A percentile compares a stretch with the other conserved stretches of the same genome.
phyloP scores from a whole-genome alignment of 1,139 yeast species.

The Hansenula sp. region DNA sequence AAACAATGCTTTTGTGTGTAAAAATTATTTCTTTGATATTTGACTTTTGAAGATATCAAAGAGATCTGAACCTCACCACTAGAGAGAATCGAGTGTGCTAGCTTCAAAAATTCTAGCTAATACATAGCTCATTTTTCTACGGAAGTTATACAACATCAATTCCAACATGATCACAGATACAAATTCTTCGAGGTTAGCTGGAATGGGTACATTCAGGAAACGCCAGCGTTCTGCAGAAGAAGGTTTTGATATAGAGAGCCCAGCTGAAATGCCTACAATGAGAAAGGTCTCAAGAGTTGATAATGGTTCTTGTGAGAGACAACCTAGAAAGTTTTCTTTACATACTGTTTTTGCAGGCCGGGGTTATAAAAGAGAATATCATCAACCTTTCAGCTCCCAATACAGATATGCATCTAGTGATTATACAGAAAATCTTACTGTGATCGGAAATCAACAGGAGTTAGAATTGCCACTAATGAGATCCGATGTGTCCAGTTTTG shows the following conservation, averaged over 20 bases:
- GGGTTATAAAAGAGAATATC: not conserved
- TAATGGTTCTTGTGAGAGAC: not conserved
- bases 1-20: no score
- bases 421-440: not conserved
- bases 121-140: no score
- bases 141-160: no score
- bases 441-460: not conserved
- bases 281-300: not conserved
- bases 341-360: not conserved
- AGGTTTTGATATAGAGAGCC: no score
- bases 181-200: not conserved
- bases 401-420: slow-evolving; percentile 2
- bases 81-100: no score
- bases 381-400: no score
- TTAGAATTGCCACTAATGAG: not conserved
- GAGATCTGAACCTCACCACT: no score
- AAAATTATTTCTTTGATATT: no score
- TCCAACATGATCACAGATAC: no score
- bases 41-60: no score
- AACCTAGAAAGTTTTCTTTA: not conserved
- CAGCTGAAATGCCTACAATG: not conserved
- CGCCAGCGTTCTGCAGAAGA: no score
- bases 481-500: slow-evolving; percentile 4
- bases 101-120: no score
- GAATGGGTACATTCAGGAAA: not conserved